phyloP scores from a whole-genome alignment of 2,329 filamentous ascomycete genomes.

The Penicillium hordei region DNA sequence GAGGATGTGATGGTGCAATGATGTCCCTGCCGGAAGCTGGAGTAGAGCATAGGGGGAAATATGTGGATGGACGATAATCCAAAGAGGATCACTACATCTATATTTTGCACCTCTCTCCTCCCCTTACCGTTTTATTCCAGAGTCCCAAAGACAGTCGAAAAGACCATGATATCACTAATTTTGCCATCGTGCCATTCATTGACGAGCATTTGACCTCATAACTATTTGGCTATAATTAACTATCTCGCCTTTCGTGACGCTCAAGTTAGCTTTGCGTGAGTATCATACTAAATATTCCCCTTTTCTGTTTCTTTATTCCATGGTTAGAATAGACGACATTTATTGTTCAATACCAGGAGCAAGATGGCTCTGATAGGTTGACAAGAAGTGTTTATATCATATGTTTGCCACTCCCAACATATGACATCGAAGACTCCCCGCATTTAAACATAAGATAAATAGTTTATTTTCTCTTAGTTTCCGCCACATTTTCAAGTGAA shows the following conservation, averaged over 20 bases:
- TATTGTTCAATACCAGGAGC: not conserved
- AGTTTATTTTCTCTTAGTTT: not conserved
- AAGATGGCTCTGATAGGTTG: not conserved
- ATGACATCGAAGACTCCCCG: constrained; percentile 15
- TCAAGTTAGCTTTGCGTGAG: not conserved
- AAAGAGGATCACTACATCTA: not conserved
- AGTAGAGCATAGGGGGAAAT: not conserved
- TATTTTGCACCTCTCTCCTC: too few species aligned
- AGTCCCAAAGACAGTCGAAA: not conserved
- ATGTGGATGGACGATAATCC: not conserved
- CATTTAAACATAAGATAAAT: constrained; percentile 5
- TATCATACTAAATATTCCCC: too few species aligned
- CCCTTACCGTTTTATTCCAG: not conserved
- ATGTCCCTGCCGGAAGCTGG: not conserved
- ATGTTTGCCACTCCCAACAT: constrained; percentile 16
- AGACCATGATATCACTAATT: not conserved
- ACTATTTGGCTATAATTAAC: not conserved
- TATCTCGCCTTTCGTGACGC: not conserved
- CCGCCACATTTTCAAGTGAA: not conserved
- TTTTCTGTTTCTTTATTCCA: not conserved
- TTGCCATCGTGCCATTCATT: not conserved
- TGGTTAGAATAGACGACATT: not conserved
- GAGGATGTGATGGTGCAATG: not conserved
- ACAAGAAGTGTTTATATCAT: constrained; percentile 20
- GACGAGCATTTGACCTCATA: constrained; percentile 1